Percentiles rank a stretch among this genome's conserved stretches.
Evolutionary conservation across 2,329 filamentous ascomycete species (phyloP).

Genomic region (Biscogniauxia marginata): DNA sequence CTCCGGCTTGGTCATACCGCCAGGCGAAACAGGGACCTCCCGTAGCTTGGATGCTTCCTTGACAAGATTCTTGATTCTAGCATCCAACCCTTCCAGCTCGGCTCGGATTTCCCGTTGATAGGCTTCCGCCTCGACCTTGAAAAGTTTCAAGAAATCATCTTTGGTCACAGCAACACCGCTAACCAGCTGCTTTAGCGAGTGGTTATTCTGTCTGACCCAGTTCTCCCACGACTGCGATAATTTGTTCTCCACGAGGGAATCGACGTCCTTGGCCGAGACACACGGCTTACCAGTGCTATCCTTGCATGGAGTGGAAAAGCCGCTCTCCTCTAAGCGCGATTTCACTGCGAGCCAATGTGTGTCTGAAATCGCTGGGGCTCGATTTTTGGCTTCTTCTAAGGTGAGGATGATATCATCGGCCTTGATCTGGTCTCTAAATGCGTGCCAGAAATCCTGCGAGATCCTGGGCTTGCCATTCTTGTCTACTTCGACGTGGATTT

Average conservation of each 20-base stretch:
- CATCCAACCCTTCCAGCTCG: slow-evolving; percentile 17
- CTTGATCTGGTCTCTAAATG: slow-evolving; percentile 55
- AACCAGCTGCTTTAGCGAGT: slow-evolving; percentile 37
- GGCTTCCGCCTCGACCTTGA: slow-evolving; percentile 33
- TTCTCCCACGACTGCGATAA: slow-evolving; percentile 46
- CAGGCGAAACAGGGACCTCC: slow-evolving; percentile 21
- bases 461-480: slow-evolving; percentile 53
- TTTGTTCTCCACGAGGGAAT: slow-evolving; percentile 30
- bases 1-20: slow-evolving; percentile 40
- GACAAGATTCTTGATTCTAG: slow-evolving; percentile 17
- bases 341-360: slow-evolving; percentile 48
- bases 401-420: slow-evolving; percentile 48
- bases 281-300: slow-evolving; percentile 23
- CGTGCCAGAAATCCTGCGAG: slow-evolving; percentile 63
- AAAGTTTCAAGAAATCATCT: slow-evolving; percentile 33
- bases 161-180: slow-evolving; percentile 31
- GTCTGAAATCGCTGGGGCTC: slow-evolving; percentile 42
- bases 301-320: slow-evolving; percentile 18
- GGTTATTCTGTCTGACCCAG: slow-evolving; percentile 52
- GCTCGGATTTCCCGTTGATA: slow-evolving; percentile 22
- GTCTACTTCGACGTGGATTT: slow-evolving; percentile 54
- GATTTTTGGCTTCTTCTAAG: slow-evolving; percentile 40
- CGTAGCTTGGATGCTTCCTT: slow-evolving; percentile 32
- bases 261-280: slow-evolving; percentile 28
- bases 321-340: slow-evolving; percentile 39